These are phyloP conservation scores for Tarenaya hassleriana DNA, from an alignment of 345 rosid genomes.

Conservation along the genomic window DNA sequence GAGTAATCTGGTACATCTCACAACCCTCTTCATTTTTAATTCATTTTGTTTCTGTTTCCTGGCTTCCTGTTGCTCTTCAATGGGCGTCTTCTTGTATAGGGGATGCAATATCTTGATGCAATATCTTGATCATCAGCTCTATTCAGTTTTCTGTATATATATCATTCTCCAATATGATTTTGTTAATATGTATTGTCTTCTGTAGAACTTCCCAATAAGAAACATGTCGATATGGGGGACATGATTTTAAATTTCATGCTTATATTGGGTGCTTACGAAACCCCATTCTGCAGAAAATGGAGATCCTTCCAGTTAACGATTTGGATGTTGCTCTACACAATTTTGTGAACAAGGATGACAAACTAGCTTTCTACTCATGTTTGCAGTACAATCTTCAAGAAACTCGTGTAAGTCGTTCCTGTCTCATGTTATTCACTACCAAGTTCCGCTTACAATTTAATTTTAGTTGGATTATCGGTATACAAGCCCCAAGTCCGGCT, in stretches of 20 bases:
- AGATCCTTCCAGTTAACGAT: constrained; percentile 93
- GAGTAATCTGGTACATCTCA: constrained; percentile 68
- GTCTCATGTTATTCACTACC: background rate
- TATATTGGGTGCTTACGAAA: constrained; percentile 14
- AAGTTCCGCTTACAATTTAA: background rate
- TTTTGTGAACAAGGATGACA: constrained; percentile 97
- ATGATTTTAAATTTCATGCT: constrained; percentile 15
- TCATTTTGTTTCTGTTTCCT: no score
- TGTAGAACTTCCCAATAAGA: background rate
- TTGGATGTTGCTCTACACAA: constrained; percentile 88
- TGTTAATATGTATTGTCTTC: constrained; percentile 5
- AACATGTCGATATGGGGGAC: constrained; percentile 8
- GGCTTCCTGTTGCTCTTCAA: no score
- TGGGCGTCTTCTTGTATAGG: no score
- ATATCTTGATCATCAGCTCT: no score
- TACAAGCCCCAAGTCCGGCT: background rate
- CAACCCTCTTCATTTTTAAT: constrained; percentile 8
- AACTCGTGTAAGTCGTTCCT: constrained; percentile 67
- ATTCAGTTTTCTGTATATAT: no score
- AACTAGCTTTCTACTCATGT: constrained; percentile 78
- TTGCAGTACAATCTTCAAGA: constrained; percentile 86
- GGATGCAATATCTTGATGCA: no score
- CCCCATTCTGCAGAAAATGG: constrained; percentile 80
- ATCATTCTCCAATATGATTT: no score
- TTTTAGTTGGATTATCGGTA: background rate